These are phyloP conservation scores for Hylodesmum podocarpum DNA, from an alignment of 306 rosid species.

Conservation along the genomic window DNA sequence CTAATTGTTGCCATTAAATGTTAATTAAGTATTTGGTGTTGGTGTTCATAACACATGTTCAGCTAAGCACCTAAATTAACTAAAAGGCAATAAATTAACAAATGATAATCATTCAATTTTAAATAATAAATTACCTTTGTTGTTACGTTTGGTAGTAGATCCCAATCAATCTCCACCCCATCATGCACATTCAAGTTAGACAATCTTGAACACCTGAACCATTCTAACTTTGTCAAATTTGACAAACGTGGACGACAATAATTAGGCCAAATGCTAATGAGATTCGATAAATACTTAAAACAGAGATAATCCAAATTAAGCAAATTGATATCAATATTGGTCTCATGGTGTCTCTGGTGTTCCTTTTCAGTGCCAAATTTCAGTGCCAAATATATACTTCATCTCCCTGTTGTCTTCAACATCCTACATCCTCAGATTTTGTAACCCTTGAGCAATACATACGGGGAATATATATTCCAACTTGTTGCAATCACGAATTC, in stretches of 20 bases:
- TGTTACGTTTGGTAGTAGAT: neutral
- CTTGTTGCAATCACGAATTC: neutral
- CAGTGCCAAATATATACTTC: slow-evolving; percentile 25
- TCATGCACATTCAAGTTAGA: neutral
- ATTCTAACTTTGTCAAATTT: slow-evolving; percentile 6
- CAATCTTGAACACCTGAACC: neutral
- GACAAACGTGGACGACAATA: slow-evolving; percentile 1
- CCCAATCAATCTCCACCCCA: neutral
- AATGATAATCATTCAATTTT: too few relatives aligned
- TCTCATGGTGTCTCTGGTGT: neutral
- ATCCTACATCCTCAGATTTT: too few relatives aligned
- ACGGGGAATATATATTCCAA: slow-evolving; percentile 15
- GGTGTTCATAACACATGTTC: too few relatives aligned
- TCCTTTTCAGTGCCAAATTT: neutral
- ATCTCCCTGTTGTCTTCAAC: too few relatives aligned
- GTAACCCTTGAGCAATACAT: neutral
- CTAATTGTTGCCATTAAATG: too few relatives aligned
- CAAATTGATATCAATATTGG: neutral
- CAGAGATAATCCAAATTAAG: neutral
- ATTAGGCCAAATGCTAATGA: neutral
- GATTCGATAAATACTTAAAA: neutral
- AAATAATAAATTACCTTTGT: neutral
- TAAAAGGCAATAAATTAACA: too few relatives aligned
- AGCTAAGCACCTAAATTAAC: too few relatives aligned
- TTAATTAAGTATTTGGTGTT: too few relatives aligned